Evolutionary conservation across 2,329 filamentous ascomycete species (phyloP).

Genomic region (Aspergillus cejpii): DNA sequence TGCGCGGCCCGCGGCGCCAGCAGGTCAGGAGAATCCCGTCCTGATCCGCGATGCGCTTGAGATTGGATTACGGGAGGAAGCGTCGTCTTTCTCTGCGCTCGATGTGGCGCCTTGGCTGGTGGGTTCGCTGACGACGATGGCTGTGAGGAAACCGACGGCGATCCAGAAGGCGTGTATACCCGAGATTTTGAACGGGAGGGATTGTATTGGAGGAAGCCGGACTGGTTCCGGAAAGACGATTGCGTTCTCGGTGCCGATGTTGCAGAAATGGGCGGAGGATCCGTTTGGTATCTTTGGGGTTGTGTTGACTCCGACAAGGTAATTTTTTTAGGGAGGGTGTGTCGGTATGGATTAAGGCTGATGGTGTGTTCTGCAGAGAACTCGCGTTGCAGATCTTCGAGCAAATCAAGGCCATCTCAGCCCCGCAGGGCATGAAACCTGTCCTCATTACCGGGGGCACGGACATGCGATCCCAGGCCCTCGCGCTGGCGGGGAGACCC

Average conservation of each 20-base stretch:
- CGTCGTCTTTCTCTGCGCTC: constrained; percentile 61
- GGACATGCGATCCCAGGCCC: constrained; percentile 87
- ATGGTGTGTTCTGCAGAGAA: constrained; percentile 53
- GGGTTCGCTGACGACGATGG: constrained; percentile 66
- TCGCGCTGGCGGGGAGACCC: constrained; percentile 71
- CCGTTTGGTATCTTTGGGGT: constrained; percentile 86
- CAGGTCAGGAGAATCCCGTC: constrained; percentile 31
- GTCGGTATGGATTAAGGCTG: background rate
- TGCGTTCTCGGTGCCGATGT: constrained; percentile 86
- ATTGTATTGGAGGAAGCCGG: constrained; percentile 89
- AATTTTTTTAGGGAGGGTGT: constrained; percentile 11
- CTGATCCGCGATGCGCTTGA: constrained; percentile 38
- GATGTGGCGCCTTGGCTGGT: constrained; percentile 81
- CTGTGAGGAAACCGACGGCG: constrained; percentile 79
- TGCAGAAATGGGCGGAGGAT: constrained; percentile 90
- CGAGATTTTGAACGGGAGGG: constrained; percentile 79
- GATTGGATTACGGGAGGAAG: constrained; percentile 40
- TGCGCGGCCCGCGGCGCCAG: constrained; percentile 11
- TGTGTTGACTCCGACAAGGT: constrained; percentile 80
- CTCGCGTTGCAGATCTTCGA: constrained; percentile 94
- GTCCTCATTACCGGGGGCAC: constrained; percentile 85
- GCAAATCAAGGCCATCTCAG: constrained; percentile 87
- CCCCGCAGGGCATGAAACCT: constrained; percentile 78
- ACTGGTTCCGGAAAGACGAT: constrained; percentile 98
- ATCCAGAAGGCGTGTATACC: constrained; percentile 94